Percentiles rank a stretch among this genome's conserved stretches.
phyloP scores from a whole-genome alignment of 2,329 filamentous ascomycete species.

The Elsinoe batatas region DNA sequence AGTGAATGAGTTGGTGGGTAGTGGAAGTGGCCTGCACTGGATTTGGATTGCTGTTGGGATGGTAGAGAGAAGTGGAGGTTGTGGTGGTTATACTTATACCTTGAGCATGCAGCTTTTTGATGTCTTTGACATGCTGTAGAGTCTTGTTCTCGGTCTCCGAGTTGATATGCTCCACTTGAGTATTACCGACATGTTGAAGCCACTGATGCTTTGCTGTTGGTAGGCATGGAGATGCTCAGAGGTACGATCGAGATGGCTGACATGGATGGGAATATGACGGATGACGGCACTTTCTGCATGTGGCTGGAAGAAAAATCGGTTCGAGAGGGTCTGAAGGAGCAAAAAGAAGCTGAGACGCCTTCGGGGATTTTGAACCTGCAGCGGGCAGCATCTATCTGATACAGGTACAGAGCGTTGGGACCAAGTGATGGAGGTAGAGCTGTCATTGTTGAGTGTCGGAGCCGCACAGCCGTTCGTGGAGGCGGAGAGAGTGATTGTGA shows the following conservation, averaged over 20 bases:
- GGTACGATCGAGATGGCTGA: background rate
- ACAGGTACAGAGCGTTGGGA: background rate
- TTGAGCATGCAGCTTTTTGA: background rate
- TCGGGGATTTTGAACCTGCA: slow-evolving; percentile 2
- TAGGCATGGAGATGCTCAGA: background rate
- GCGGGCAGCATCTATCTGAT: background rate
- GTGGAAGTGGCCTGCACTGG: background rate
- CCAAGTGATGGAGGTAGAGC: background rate
- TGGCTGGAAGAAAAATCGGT: background rate
- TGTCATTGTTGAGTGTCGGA: background rate
- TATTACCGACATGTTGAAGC: background rate
- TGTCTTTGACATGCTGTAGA: background rate
- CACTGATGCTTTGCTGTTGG: slow-evolving; percentile 3
- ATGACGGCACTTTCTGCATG: background rate
- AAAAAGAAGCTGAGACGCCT: background rate
- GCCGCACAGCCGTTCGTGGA: background rate
- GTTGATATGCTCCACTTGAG: background rate
- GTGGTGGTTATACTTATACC: background rate
- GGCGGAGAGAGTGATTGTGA: background rate
- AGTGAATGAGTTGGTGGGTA: background rate
- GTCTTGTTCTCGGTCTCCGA: background rate
- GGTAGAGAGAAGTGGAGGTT: background rate
- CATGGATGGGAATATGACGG: background rate
- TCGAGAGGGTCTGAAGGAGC: background rate
- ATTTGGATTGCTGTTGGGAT: slow-evolving; percentile 5